A percentile compares a stretch with the other conserved stretches of the same genome.
Evolutionary conservation across 768 basidiomycete species (phyloP).

Genomic region (Rhodotorula diobovata): DNA sequence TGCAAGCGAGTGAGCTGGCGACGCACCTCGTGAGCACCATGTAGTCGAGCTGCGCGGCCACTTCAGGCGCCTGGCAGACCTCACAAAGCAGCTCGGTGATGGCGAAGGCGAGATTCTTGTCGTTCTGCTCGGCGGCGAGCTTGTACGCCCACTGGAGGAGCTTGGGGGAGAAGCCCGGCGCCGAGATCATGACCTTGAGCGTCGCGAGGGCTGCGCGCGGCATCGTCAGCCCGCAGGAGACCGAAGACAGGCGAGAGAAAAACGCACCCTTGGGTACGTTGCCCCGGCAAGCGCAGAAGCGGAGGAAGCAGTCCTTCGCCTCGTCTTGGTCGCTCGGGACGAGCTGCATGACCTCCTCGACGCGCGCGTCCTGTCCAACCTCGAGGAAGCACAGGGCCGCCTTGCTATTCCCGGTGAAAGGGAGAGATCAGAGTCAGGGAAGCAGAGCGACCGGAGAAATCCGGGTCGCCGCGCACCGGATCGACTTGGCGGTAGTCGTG

Average conservation of each 20-base stretch:
- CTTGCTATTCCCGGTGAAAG: neutral
- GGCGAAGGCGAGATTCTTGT: neutral
- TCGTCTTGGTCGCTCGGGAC: neutral
- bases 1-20: too few relatives aligned
- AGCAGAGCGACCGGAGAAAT: too few relatives aligned
- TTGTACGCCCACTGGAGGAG: constrained; percentile 21
- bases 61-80: too few relatives aligned
- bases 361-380: neutral
- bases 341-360: constrained; percentile 2
- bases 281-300: neutral
- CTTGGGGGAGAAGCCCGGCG: constrained; percentile 3
- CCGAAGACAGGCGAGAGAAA: accelerated
- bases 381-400: neutral
- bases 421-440: neutral
- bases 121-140: neutral
- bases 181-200: neutral
- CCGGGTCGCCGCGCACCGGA: neutral
- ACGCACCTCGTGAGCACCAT: constrained; percentile 1
- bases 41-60: neutral
- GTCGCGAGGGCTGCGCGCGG: neutral
- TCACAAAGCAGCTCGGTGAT: neutral
- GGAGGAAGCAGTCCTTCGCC: constrained; percentile 21
- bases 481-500: neutral
- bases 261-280: neutral
- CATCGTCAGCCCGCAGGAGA: too few relatives aligned